Base-by-base conservation (phyloP, 2,329 filamentous ascomycete species). In the Zymoseptoria crescenta region DNA sequence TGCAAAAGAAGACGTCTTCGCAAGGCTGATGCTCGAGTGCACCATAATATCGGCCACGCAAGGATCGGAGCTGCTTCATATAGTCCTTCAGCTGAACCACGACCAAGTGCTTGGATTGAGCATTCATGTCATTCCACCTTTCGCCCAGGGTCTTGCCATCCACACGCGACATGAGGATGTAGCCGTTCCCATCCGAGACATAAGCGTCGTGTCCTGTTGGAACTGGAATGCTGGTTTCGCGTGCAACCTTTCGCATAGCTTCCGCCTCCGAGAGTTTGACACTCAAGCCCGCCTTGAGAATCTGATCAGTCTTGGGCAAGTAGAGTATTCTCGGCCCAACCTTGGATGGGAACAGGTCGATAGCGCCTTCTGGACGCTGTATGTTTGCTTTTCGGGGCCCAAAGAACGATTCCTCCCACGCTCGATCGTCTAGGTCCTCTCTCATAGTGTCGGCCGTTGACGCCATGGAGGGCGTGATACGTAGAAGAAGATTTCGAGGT, bases 181-280 rank as follows among this genome's bases (percentile, higher is more conserved):
- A 55, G 16, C 52, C 49, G 28, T 56, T 52, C 6, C 56, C 54
- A 16, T 56, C 59, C n/a, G n/a, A 8, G 5, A 19, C 29, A 41
- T 58, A 58, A 3, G 52, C 24, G 19, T 58, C 56, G 52, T 54
- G 29, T 20, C 58, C 59, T 27, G 52, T n/a, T 19, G 59, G 56
- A 24, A 60, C 58, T 28, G 59, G 59, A 10, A 61, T 49, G 30
- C n/a, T 24, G 45, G 59, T 58, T n/a, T 58, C 45, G 49, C 49
- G 30, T 13, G 59, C 56, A 35, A 58, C 56, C 24, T 56, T 56
- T 28, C 56, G 52, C 59, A 61, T 61, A 6, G 56, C 59, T 49
- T 58, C 56, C 13, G 59, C 56, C 50, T 61, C 59, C 20, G 29
- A 52, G 28, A 61, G 49, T 48, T 52, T 49, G 16, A 61, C 52